These are phyloP conservation scores for Solanum arcanum DNA, from an alignment of 257 asterid genomes.

Conservation along the genomic window DNA sequence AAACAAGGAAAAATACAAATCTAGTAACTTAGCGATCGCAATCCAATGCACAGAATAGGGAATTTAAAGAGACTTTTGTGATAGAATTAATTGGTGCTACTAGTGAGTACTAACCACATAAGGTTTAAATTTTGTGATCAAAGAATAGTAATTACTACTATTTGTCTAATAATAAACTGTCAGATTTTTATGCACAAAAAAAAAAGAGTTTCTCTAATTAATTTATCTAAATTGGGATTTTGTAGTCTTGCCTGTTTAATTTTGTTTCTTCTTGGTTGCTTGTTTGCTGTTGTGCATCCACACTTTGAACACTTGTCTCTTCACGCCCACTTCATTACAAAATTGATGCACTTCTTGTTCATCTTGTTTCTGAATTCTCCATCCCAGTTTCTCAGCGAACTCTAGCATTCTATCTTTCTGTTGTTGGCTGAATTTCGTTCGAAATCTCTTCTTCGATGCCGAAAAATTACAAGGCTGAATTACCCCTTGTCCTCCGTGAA, in stretches of 20 bases:
- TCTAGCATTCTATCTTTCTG: slow-evolving; percentile 66
- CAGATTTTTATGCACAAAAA: not conserved
- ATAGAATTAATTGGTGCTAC: not conserved
- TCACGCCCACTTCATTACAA: slow-evolving; percentile 46
- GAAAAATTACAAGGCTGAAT: slow-evolving; percentile 3
- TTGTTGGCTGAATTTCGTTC: slow-evolving; percentile 53
- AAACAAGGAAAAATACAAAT: not conserved
- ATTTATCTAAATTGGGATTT: not conserved
- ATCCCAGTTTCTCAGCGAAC: slow-evolving; percentile 43
- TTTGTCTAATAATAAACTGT: not conserved
- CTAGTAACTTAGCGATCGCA: not conserved
- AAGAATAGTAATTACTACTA: not conserved
- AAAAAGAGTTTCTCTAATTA: not conserved
- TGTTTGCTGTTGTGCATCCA: slow-evolving; percentile 89
- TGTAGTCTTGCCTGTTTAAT: slow-evolving; percentile 3
- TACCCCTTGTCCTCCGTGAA: slow-evolving; percentile 15
- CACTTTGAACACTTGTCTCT: slow-evolving; percentile 66
- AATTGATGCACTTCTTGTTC: slow-evolving; percentile 40
- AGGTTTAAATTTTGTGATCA: not conserved
- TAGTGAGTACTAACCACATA: not conserved
- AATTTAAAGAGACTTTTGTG: not conserved
- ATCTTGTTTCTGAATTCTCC: slow-evolving; percentile 59
- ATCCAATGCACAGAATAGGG: not conserved
- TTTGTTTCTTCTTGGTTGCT: slow-evolving; percentile 48
- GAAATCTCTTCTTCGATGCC: slow-evolving; percentile 48